Percentiles rank a stretch among this genome's conserved stretches.
These are phyloP conservation scores for Rhizoclosmatium sp. DNA, from an alignment of 192 early-diverging fungal species.

Conservation along the genomic window DNA sequence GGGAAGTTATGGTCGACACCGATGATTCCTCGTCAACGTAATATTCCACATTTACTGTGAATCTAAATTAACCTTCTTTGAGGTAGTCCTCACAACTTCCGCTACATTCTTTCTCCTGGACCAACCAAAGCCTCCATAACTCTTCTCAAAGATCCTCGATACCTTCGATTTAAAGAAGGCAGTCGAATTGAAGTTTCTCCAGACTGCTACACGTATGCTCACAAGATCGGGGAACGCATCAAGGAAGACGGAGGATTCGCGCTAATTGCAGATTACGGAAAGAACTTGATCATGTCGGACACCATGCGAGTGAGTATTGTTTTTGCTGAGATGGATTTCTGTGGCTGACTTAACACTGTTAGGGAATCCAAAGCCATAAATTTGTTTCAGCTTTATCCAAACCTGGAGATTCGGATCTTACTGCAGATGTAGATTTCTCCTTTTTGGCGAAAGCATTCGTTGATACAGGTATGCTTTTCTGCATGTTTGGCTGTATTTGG, in stretches of 20 bases:
- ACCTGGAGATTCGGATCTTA: conserved; percentile 89
- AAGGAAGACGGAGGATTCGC: conserved; percentile 72
- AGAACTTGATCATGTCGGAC: conserved; percentile 75
- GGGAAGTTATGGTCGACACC: conserved; percentile 87
- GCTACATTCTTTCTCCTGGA: conserved; percentile 70
- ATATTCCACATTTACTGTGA: not conserved
- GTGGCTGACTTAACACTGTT: conserved; percentile 15
- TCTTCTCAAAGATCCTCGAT: conserved; percentile 37
- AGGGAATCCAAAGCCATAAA: conserved; percentile 86
- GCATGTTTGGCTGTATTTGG: not conserved
- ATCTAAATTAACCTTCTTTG: not conserved
- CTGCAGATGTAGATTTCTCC: conserved; percentile 89
- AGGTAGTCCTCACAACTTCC: conserved; percentile 76
- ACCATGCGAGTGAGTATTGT: conserved; percentile 71
- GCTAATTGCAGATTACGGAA: conserved; percentile 90
- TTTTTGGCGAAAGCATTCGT: conserved; percentile 33
- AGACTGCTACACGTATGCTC: conserved; percentile 72
- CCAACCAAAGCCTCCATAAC: conserved; percentile 59
- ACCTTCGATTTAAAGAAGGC: conserved; percentile 69
- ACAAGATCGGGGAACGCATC: conserved; percentile 76
- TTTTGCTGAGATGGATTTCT: conserved; percentile 6
- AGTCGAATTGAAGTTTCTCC: conserved; percentile 86
- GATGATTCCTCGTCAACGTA: conserved; percentile 70
- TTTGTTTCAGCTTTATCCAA: conserved; percentile 78
- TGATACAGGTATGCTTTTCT: conserved; percentile 15